Evolutionary conservation across 768 basidiomycete species (phyloP).

Genomic region (Hirschioporus abietinus): DNA sequence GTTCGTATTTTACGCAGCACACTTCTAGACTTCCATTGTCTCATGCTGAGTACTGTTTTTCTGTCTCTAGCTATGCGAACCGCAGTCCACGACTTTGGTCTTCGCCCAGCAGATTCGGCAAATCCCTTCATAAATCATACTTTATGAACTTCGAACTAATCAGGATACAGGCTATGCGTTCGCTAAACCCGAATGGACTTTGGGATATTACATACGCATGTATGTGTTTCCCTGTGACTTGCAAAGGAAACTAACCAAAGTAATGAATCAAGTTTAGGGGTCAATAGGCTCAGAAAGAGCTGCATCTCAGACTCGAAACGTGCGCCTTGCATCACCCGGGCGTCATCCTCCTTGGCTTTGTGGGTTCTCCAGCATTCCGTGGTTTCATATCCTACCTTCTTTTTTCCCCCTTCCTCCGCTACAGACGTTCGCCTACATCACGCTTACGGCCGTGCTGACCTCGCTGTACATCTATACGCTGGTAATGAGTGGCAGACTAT

Average conservation of each 20-base stretch:
- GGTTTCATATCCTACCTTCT: not conserved
- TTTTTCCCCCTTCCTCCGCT: not conserved
- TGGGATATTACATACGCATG: not conserved
- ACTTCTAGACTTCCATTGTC: not conserved
- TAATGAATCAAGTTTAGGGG: conserved; percentile 1
- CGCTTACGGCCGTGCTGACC: not conserved
- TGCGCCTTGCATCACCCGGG: not conserved
- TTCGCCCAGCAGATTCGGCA: not conserved
- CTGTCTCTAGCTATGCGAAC: not conserved
- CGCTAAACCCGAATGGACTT: not conserved
- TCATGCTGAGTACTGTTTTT: not conserved
- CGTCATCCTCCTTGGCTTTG: not conserved
- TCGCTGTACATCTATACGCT: not conserved
- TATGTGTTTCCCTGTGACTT: not conserved
- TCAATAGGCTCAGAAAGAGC: not conserved
- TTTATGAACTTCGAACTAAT: conserved; percentile 1
- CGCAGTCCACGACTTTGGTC: not conserved
- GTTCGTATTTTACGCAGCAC: not conserved
- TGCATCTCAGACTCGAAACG: not conserved
- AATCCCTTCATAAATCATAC: not conserved
- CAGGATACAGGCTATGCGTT: not conserved
- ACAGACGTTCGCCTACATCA: not conserved
- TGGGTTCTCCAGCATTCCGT: not conserved
- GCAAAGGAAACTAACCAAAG: not conserved
- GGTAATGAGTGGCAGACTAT: not conserved